These are phyloP conservation scores for Heliophila coronopifolia DNA, from an alignment of 441 rosid species.

Conservation along the genomic window DNA sequence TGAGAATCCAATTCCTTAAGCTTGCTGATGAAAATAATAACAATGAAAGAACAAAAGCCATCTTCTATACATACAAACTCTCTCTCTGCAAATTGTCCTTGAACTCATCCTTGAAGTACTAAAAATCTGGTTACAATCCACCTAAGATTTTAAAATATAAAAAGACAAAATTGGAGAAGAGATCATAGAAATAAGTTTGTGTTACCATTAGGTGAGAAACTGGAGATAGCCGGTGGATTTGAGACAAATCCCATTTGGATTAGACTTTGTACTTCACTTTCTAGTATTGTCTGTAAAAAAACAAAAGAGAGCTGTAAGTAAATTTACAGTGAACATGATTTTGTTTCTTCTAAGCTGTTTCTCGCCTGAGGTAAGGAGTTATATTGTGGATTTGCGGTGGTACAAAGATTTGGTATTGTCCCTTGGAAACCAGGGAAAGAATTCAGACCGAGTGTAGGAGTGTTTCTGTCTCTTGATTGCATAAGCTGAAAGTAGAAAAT, in stretches of 20 bases:
- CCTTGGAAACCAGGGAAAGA: constrained; percentile 41
- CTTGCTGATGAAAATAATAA: constrained; percentile 8
- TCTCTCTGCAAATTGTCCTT: constrained; percentile 28
- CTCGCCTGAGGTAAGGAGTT: constrained; percentile 54
- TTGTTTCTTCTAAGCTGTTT: background rate
- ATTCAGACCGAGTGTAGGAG: constrained; percentile 42
- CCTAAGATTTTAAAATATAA: constrained; percentile 31
- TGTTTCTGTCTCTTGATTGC: constrained; percentile 47
- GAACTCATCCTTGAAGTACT: constrained; percentile 22
- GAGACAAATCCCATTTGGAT: constrained; percentile 65
- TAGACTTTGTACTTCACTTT: constrained; percentile 61
- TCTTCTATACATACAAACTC: constrained; percentile 35
- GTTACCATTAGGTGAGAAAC: constrained; percentile 54
- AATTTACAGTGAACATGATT: background rate
- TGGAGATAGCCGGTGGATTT: constrained; percentile 40
- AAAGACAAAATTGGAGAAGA: background rate
- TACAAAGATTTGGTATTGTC: constrained; percentile 40
- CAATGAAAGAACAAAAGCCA: constrained; percentile 24
- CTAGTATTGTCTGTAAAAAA: constrained; percentile 39
- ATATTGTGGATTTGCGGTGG: constrained; percentile 44
- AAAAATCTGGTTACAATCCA: constrained; percentile 60
- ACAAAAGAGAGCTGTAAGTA: background rate
- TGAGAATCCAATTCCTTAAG: constrained; percentile 19
- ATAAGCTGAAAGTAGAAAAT: constrained; percentile 40
- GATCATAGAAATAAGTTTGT: background rate